Evolutionary conservation across 495 filamentous ascomycete genomes (phyloP).

Genomic region (Talaromyces adpressus): DNA sequence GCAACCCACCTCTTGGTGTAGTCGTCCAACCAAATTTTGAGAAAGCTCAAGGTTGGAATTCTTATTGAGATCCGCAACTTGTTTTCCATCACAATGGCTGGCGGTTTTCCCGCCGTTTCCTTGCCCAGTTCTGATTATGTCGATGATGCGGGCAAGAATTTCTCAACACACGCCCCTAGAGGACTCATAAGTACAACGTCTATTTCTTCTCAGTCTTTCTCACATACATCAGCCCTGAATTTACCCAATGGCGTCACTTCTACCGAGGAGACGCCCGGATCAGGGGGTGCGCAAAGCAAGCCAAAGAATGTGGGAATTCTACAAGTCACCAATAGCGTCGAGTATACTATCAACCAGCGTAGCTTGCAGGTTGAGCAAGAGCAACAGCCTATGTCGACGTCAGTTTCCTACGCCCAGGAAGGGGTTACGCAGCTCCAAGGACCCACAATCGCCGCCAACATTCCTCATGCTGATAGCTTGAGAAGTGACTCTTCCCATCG

Average conservation of each 20-base stretch:
- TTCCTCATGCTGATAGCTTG: slow-evolving; percentile 29
- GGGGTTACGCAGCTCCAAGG: slow-evolving; percentile 31
- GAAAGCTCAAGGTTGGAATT: slow-evolving; percentile 1
- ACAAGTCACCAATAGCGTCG: slow-evolving; percentile 31
- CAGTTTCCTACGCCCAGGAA: slow-evolving; percentile 23
- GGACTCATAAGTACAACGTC: not conserved
- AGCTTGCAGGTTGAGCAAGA: slow-evolving; percentile 12
- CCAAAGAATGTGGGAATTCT: slow-evolving; percentile 37
- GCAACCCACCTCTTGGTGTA: not conserved
- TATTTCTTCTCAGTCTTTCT: not conserved
- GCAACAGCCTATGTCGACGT: slow-evolving; percentile 17
- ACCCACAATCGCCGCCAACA: slow-evolving; percentile 32
- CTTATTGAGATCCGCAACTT: not conserved
- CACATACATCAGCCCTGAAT: not conserved
- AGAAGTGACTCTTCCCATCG: slow-evolving; percentile 18
- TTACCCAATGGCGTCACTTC: slow-evolving; percentile 8
- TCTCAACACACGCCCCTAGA: not conserved
- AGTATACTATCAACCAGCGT: slow-evolving; percentile 25
- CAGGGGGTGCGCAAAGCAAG: slow-evolving; percentile 8
- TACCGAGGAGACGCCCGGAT: slow-evolving; percentile 4
- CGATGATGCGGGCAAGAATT: slow-evolving; percentile 1
- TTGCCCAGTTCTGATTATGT: not conserved
- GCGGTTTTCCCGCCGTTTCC: not conserved
- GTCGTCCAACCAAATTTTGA: slow-evolving; percentile 1
- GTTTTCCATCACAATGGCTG: slow-evolving; percentile 3